A percentile compares a stretch with the other conserved stretches of the same genome.
These are phyloP conservation scores for Taxillus chinensis DNA, from an alignment of 164 flowering plant species.

Conservation along the genomic window DNA sequence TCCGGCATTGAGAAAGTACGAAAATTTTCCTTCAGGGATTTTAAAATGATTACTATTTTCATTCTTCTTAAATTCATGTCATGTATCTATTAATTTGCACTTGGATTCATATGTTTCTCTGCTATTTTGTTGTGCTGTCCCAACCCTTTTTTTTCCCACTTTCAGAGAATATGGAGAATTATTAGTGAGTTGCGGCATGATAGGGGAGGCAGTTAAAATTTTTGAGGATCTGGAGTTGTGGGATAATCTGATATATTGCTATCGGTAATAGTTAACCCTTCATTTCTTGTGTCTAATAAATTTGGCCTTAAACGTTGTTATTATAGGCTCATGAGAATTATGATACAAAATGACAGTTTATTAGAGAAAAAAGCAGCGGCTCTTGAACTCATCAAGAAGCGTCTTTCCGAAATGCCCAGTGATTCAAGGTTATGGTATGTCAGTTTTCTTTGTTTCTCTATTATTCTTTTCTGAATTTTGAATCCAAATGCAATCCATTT, in stretches of 20 bases:
- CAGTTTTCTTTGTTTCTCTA: neutral
- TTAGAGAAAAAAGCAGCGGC: slow-evolving; percentile 91
- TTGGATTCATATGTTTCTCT: too few relatives aligned
- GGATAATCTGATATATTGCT: slow-evolving; percentile 87
- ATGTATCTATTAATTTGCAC: too few relatives aligned
- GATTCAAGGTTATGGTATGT: slow-evolving; percentile 86
- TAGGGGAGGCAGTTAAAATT: slow-evolving; percentile 78
- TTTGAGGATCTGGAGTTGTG: slow-evolving; percentile 91
- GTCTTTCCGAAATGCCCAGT: slow-evolving; percentile 51
- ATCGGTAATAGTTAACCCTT: slow-evolving; percentile 31
- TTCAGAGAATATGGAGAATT: slow-evolving; percentile 81
- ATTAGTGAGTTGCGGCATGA: slow-evolving; percentile 67
- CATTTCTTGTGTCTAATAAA: neutral
- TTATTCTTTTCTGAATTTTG: neutral
- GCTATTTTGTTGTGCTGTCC: too few relatives aligned
- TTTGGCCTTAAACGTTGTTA: neutral
- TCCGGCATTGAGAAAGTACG: slow-evolving; percentile 72
- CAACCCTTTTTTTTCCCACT: slow-evolving; percentile 3
- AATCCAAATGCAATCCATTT: neutral
- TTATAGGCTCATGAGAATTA: slow-evolving; percentile 5
- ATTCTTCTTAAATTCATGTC: neutral
- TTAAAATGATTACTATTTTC: neutral
- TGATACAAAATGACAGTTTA: slow-evolving; percentile 25
- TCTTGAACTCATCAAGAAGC: slow-evolving; percentile 73
- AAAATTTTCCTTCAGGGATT: slow-evolving; percentile 4